phyloP scores from a whole-genome alignment of 2,329 filamentous ascomycete species.

The Coccinonectria pachysandricola region DNA sequence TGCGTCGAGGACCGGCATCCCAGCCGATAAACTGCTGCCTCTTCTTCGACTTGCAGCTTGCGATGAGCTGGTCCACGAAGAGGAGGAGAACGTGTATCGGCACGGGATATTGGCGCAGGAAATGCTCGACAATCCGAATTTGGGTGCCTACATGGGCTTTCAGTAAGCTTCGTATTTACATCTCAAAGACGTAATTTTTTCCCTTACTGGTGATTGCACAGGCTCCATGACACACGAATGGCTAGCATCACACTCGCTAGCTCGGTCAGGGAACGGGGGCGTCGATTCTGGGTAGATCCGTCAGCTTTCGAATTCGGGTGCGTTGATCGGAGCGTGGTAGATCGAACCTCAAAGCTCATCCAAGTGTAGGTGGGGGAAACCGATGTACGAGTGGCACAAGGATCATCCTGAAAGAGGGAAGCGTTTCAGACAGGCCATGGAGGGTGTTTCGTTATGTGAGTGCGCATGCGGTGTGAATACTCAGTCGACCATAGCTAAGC shows the following conservation, averaged over 20 bases:
- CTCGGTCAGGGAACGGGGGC: conserved; percentile 7
- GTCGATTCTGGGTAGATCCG: conserved; percentile 9
- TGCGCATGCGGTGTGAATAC: not conserved
- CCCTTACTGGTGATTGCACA: not conserved
- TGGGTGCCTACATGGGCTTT: conserved; percentile 10
- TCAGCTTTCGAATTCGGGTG: conserved; percentile 13
- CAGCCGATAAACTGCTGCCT: conserved; percentile 7
- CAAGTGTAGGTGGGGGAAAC: conserved; percentile 6
- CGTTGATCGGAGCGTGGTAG: not conserved
- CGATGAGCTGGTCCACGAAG: conserved; percentile 7
- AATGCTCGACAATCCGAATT: conserved; percentile 4
- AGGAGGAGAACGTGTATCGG: conserved; percentile 2
- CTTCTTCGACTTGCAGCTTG: conserved; percentile 9
- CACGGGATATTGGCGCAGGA: conserved; percentile 6
- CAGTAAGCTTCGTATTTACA: conserved; percentile 5
- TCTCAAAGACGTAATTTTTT: not conserved
- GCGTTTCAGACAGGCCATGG: conserved; percentile 14
- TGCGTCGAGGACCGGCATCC: conserved; percentile 4
- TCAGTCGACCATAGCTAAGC: conserved; percentile 24
- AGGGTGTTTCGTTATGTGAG: conserved; percentile 6
- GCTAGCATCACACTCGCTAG: conserved; percentile 11
- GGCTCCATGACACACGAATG: conserved; percentile 10
- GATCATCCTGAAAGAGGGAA: conserved; percentile 29
- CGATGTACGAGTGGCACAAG: conserved; percentile 14
- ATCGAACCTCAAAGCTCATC: not conserved